Evolutionary conservation across 495 filamentous ascomycete species (phyloP).

Genomic region (Neurospora tetraspora): DNA sequence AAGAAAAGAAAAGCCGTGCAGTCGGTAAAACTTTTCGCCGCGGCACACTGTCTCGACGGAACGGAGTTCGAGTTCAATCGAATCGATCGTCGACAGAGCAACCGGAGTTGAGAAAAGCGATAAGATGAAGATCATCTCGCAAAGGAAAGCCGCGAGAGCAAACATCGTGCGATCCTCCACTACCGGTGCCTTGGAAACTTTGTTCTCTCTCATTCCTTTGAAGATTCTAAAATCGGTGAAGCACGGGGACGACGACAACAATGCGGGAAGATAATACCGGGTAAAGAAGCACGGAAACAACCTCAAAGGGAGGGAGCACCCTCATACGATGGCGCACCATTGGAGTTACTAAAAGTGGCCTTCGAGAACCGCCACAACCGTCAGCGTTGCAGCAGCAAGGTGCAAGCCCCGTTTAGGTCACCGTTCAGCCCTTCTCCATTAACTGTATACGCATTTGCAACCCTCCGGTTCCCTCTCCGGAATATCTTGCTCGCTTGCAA

Average conservation of each 20-base stretch:
- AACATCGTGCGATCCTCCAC: not conserved
- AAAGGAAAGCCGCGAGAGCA: not conserved
- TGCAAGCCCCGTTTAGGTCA: not conserved
- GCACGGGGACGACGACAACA: not conserved
- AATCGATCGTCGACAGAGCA: not conserved
- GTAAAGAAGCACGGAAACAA: not conserved
- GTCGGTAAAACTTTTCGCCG: not conserved
- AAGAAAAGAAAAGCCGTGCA: not conserved
- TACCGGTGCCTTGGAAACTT: not conserved
- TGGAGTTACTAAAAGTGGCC: not conserved
- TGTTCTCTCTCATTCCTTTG: not conserved
- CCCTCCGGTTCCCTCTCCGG: not conserved
- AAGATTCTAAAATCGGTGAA: not conserved
- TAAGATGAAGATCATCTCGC: not conserved
- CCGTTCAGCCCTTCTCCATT: not conserved
- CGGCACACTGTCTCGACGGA: not conserved
- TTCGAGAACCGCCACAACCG: not conserved
- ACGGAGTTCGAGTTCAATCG: not conserved
- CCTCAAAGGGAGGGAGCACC: not conserved
- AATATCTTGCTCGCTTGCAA: not conserved
- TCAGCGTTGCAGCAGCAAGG: not conserved
- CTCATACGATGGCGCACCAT: not conserved
- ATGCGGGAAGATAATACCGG: not conserved
- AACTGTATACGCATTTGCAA: not conserved
- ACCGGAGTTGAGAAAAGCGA: not conserved